These are phyloP conservation scores for Effrenium voratum DNA, from an alignment of 73 alveolate species.

Conservation along the genomic window DNA sequence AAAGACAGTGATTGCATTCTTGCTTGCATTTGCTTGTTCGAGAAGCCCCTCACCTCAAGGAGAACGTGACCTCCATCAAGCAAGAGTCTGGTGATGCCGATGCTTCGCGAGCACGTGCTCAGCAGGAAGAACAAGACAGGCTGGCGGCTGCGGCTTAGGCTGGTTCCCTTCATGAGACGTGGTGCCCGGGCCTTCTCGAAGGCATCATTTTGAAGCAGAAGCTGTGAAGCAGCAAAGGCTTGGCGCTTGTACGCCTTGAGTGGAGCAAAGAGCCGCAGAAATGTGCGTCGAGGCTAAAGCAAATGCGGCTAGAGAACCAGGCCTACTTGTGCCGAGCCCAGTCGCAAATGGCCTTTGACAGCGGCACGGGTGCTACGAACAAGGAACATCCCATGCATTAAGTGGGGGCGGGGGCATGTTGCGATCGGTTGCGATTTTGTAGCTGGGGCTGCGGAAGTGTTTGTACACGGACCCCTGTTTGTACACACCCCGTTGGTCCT, in stretches of 20 bases:
- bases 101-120: conserved; percentile 78
- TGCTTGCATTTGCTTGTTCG: no score
- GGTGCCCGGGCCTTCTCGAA: background rate
- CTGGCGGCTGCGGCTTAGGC: no score
- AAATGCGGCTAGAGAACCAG: conserved; percentile 85
- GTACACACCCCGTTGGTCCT: no score
- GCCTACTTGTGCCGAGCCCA: conserved; percentile 37
- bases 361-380: no score
- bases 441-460: no score
- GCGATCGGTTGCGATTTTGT: no score
- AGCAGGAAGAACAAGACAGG: conserved; percentile 74
- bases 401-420: no score
- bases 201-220: conserved; percentile 83
- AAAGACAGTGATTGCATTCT: no score
- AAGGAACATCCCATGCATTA: no score
- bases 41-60: conserved; percentile 23
- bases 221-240: conserved; percentile 82
- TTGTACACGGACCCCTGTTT: no score
- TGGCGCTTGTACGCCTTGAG: background rate
- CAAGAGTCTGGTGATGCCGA: conserved; percentile 77
- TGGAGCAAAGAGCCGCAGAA: background rate
- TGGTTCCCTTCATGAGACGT: no score
- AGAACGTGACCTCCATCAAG: conserved; percentile 43
- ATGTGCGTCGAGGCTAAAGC: background rate
- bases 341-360: background rate